These are phyloP conservation scores for Cladosporium halotolerans DNA, from an alignment of 2,329 filamentous ascomycete species.

Conservation along the genomic window DNA sequence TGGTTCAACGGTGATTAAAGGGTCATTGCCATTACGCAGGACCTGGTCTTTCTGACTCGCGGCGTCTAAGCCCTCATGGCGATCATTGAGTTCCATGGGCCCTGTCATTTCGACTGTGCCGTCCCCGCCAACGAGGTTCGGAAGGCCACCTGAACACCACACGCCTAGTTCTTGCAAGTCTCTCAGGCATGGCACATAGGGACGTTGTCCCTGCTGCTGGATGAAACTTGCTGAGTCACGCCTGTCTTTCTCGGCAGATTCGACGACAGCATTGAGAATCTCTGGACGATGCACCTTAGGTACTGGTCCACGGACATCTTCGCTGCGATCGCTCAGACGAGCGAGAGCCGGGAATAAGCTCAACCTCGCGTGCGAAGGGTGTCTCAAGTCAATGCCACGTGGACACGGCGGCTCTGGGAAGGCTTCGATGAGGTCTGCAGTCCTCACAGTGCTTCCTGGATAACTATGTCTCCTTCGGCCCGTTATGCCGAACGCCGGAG, in stretches of 20 bases:
- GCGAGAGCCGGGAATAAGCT: not conserved
- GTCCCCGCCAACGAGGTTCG: not conserved
- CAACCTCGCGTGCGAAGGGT: conserved; percentile 11
- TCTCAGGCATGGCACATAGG: too few relatives aligned
- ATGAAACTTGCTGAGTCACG: too few relatives aligned
- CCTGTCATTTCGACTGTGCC: too few relatives aligned
- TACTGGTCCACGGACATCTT: conserved; percentile 12
- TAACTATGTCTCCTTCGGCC: not conserved
- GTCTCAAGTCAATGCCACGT: conserved; percentile 10
- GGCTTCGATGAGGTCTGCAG: conserved; percentile 18
- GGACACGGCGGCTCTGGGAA: conserved; percentile 20
- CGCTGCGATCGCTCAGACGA: conserved; percentile 16
- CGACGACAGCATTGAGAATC: too few relatives aligned
- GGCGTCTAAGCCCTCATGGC: too few relatives aligned
- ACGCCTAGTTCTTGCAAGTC: not conserved
- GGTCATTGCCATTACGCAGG: too few relatives aligned
- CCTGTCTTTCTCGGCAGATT: too few relatives aligned
- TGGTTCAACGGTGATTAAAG: not conserved
- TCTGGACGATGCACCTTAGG: too few relatives aligned
- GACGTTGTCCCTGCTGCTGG: too few relatives aligned
- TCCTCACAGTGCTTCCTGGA: conserved; percentile 16
- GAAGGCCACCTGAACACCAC: not conserved
- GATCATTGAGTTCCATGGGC: too few relatives aligned
- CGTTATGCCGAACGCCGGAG: not conserved
- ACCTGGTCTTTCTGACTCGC: too few relatives aligned